Evolutionary conservation across 495 filamentous ascomycete genomes (phyloP).

Genomic region (Aspergillus homomorphus): DNA sequence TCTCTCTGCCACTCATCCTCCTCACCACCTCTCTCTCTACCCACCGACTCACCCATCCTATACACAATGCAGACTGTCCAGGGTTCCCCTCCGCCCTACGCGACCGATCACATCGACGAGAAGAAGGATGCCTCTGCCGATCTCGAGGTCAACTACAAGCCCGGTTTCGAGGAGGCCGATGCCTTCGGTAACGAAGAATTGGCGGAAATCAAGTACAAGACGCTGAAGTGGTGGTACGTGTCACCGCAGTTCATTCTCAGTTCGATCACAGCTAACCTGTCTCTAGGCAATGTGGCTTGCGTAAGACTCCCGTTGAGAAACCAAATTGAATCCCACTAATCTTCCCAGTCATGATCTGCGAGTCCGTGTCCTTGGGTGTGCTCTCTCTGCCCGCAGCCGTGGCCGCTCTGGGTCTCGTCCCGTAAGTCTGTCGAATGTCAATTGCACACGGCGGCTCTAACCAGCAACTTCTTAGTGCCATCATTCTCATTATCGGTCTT

Average conservation of each 20-base stretch:
- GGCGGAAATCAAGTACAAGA: slow-evolving; percentile 45
- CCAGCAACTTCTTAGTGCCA: slow-evolving; percentile 24
- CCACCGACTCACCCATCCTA: neutral
- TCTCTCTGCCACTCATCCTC: slow-evolving; percentile 15
- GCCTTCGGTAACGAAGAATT: slow-evolving; percentile 44
- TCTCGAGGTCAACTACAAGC: neutral
- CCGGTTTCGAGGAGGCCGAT: slow-evolving; percentile 15
- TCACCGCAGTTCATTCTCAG: neutral
- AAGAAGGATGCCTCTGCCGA: neutral
- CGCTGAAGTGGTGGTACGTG: slow-evolving; percentile 43
- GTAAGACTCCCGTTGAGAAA: slow-evolving; percentile 6
- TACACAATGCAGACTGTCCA: slow-evolving; percentile 1
- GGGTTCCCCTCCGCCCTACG: neutral
- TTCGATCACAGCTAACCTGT: neutral
- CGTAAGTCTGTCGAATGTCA: slow-evolving; percentile 13
- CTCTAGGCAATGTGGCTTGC: slow-evolving; percentile 35
- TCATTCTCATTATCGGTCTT: slow-evolving; percentile 62
- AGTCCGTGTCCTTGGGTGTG: slow-evolving; percentile 64
- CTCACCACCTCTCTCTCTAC: neutral
- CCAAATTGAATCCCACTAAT: neutral
- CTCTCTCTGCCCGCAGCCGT: slow-evolving; percentile 60
- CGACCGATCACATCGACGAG: slow-evolving; percentile 1
- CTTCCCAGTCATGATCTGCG: slow-evolving; percentile 57
- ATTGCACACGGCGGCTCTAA: neutral
- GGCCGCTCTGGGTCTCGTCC: slow-evolving; percentile 59